phyloP scores from a whole-genome alignment of 2,329 filamentous ascomycete species.

The Neonectria faginata region DNA sequence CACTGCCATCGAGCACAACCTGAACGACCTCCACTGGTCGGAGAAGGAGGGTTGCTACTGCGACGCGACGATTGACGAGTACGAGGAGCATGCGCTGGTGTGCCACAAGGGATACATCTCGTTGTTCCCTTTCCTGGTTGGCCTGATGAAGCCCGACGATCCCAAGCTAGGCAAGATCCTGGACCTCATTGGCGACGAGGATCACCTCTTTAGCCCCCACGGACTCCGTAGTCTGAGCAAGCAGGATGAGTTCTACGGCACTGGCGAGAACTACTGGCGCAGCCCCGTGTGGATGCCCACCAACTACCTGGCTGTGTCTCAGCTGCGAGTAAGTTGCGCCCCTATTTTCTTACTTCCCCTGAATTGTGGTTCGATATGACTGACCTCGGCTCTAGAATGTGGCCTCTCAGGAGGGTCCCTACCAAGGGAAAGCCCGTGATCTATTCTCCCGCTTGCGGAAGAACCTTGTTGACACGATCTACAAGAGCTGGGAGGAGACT shows the following conservation, averaged over 20 bases:
- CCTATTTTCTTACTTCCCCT: slow-evolving; percentile 6
- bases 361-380: slow-evolving; percentile 17
- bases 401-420: slow-evolving; percentile 74
- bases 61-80: slow-evolving; percentile 94
- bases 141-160: slow-evolving; percentile 79
- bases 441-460: slow-evolving; percentile 82
- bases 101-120: slow-evolving; percentile 98
- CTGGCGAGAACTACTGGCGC: slow-evolving; percentile 96
- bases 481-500: slow-evolving; percentile 86
- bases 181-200: slow-evolving; percentile 81
- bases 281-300: slow-evolving; percentile 96
- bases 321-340: slow-evolving; percentile 75
- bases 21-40: slow-evolving; percentile 95
- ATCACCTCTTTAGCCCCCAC: slow-evolving; percentile 89
- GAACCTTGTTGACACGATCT: slow-evolving; percentile 91
- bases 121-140: slow-evolving; percentile 90
- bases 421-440: slow-evolving; percentile 74
- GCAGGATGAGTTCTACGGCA: slow-evolving; percentile 85
- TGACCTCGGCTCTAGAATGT: slow-evolving; percentile 60
- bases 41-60: slow-evolving; percentile 85
- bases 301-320: slow-evolving; percentile 87
- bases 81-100: slow-evolving; percentile 87
- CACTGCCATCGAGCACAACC: slow-evolving; percentile 83
- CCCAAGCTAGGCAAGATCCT: slow-evolving; percentile 79
- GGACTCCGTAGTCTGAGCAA: slow-evolving; percentile 93